Evolutionary conservation across 2,329 filamentous ascomycete genomes (phyloP).

Genomic region (Elsinoe ampelina): DNA sequence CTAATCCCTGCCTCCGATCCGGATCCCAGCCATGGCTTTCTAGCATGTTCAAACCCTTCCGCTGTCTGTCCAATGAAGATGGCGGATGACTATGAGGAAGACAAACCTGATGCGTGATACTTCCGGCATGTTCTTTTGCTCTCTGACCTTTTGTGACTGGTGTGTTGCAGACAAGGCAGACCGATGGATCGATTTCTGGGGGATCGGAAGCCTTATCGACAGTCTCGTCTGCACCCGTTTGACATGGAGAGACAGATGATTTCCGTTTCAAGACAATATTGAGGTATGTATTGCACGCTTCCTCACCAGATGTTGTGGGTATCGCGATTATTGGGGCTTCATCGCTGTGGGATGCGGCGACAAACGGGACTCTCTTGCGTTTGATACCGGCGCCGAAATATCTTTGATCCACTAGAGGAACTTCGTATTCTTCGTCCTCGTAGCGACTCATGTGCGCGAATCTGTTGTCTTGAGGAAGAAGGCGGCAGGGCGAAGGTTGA

Average conservation of each 20-base stretch:
- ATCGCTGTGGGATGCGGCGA: conserved; percentile 37
- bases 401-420: conserved; percentile 49
- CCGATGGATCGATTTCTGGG: background rate
- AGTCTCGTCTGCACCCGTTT: no score
- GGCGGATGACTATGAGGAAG: conserved; percentile 62
- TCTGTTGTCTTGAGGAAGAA: background rate
- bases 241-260: no score
- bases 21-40: conserved; percentile 65
- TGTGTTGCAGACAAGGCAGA: conserved; percentile 30
- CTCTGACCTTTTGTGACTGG: conserved; percentile 21
- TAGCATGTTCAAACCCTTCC: conserved; percentile 61
- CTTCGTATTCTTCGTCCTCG: conserved; percentile 47
- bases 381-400: conserved; percentile 56
- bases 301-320: conserved; percentile 6
- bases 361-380: conserved; percentile 51
- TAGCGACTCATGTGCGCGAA: conserved; percentile 35
- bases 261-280: conserved; percentile 50
- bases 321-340: conserved; percentile 14
- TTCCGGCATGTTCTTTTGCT: conserved; percentile 45
- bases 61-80: conserved; percentile 58
- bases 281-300: conserved; percentile 52
- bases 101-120: conserved; percentile 62
- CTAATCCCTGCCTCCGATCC: conserved; percentile 62
- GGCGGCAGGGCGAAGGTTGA: background rate
- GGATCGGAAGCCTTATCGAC: no score